Evolutionary conservation across 2,329 filamentous ascomycete genomes (phyloP).

Genomic region (Colletotrichum falcatum): DNA sequence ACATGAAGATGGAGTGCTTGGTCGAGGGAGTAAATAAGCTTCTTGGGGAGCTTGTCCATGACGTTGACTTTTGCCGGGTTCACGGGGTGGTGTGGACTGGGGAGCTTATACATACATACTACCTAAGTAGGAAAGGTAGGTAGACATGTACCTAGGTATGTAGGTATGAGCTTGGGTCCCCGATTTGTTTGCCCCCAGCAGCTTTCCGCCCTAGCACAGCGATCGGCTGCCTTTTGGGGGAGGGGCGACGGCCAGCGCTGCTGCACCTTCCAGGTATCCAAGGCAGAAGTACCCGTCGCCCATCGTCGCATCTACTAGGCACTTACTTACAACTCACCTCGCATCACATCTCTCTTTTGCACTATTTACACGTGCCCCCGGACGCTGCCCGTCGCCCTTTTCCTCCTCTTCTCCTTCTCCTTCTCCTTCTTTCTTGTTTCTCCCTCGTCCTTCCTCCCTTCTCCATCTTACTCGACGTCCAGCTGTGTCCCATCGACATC

Average conservation of each 20-base stretch:
- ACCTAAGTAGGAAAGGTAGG: too few relatives aligned
- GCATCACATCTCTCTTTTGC: neutral
- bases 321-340: neutral
- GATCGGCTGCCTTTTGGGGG: constrained; percentile 20
- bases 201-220: constrained; percentile 19
- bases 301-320: too few relatives aligned
- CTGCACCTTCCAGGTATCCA: too few relatives aligned
- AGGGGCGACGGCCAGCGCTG: constrained; percentile 27
- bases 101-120: too few relatives aligned
- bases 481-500: neutral
- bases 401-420: neutral
- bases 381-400: neutral
- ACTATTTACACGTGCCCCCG: constrained; percentile 18
- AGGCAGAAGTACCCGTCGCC: too few relatives aligned
- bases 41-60: constrained; percentile 29
- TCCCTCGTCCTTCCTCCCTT: neutral
- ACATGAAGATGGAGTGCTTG: constrained; percentile 32
- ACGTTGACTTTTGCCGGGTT: constrained; percentile 10
- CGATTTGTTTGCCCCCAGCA: constrained; percentile 19
- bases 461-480: neutral
- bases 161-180: neutral
- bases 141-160: too few relatives aligned
- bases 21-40: constrained; percentile 38
- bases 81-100: too few relatives aligned
- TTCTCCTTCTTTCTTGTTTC: too few relatives aligned